Percentiles rank a stretch among this genome's conserved stretches.
Conservation (phyloP, 73 alveolate species). For the Symbiodinium natans region DNA sequence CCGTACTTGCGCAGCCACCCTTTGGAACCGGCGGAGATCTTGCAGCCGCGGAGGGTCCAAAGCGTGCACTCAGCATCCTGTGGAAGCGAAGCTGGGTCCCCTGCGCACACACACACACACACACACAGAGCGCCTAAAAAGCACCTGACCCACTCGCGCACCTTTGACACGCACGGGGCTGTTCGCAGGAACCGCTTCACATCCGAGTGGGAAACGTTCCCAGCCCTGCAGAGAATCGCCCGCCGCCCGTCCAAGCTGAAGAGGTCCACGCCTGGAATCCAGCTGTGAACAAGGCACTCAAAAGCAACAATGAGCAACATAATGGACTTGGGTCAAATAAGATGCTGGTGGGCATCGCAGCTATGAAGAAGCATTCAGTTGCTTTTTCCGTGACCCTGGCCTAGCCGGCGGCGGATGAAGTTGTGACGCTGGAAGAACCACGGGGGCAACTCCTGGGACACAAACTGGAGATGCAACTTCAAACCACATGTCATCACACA, state of each 20-base stretch:
- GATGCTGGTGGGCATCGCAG: too few species aligned
- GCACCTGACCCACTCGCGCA: too few species aligned
- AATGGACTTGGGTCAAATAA: too few species aligned
- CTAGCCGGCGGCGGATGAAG: conserved; percentile 53
- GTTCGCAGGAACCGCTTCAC: conserved; percentile 67
- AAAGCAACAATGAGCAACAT: too few species aligned
- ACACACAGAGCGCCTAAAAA: too few species aligned
- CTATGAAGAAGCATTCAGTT: too few species aligned
- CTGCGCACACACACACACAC: too few species aligned
- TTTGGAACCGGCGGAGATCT: background rate
- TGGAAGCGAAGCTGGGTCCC: too few species aligned
- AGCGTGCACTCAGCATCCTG: conserved; percentile 4
- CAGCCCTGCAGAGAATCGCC: conserved; percentile 34
- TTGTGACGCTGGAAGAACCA: conserved; percentile 71
- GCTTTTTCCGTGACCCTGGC: too few species aligned
- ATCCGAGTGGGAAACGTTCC: background rate
- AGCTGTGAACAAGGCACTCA: too few species aligned
- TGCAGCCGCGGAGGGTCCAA: background rate
- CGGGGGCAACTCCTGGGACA: conserved; percentile 41
- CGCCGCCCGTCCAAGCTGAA: conserved; percentile 62
- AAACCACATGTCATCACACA: too few species aligned
- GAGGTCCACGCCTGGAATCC: conserved; percentile 58
- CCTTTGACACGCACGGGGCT: conserved; percentile 43
- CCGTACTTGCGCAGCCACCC: background rate
- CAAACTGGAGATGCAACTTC: too few species aligned